Base-by-base conservation (phyloP, 176 grass and related monocot genomes). In the Echinochloa phyllopogon region DNA sequence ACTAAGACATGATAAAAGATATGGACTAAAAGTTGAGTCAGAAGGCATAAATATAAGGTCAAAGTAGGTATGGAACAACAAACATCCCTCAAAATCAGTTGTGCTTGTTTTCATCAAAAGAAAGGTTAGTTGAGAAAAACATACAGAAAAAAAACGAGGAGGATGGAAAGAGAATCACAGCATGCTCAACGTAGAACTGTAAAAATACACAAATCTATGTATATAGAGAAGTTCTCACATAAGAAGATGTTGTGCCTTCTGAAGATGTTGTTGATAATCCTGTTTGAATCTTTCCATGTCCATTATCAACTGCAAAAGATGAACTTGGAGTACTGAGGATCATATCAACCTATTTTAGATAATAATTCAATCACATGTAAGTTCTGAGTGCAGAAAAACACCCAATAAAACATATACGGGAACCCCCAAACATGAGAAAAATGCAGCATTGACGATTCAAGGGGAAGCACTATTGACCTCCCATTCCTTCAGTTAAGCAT, bases 241-340 rank as follows among this genome's bases (percentile, higher is more conserved):
- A 63, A 89, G 65, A 90, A 87, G 86, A 72, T 91, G 71, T 15
- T 89, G 86, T 74, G 92, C 83, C 69, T 94, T 58, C 75, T 89
- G 86, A 87, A 94, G 86, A 77, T 91, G 20, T 69, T 85, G 83
- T 25, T 79, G 89, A 51, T 89, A 91, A 50, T 69, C 69, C 78
- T 94, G 92, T 84, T 94, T 94, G 74, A 87, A 91, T 65, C 82
- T 91, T 87, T 94, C 92, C 92, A 94, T 94, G 61, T 94, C 92
- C 84, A 87, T 72, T 82, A 94, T 94, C 81, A 94, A 83, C 92
- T 94, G 92, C 84, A 89, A 67, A 81, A 77, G 20, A 82, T 77
- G 52, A 57, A 81, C 38, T 80, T 84, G 36, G 20, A 17, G 25
- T 82, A 50, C 52, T 58, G 58, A 76, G 41, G 18, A 86, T 29